These are phyloP conservation scores for Pichia occidentalis DNA, from an alignment of 805 yeast species.

Conservation along the genomic window DNA sequence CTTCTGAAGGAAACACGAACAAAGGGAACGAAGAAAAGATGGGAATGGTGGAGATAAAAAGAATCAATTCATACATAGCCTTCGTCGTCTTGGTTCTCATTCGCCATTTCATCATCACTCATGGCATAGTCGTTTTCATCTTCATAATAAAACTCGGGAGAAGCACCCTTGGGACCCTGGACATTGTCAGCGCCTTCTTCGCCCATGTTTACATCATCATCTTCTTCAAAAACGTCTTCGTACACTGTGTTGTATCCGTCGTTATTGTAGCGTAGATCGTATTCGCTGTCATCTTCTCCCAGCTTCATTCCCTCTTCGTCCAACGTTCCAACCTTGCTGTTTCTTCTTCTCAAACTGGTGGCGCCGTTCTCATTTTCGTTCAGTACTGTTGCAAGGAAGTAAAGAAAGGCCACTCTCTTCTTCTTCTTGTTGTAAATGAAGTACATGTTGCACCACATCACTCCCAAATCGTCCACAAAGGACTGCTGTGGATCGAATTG, in stretches of 20 bases:
- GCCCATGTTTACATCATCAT: conserved; percentile 30
- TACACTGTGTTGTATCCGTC: conserved; percentile 21
- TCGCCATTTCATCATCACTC: conserved; percentile 28
- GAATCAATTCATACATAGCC: conserved; percentile 11
- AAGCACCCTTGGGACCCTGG: neutral
- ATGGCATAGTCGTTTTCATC: conserved; percentile 34
- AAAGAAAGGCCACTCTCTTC: conserved; percentile 85
- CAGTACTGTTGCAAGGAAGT: conserved; percentile 48
- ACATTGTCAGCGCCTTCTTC: conserved; percentile 33
- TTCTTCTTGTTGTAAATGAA: conserved; percentile 86
- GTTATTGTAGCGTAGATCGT: conserved; percentile 29
- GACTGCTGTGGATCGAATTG: conserved; percentile 60
- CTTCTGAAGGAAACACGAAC: neutral
- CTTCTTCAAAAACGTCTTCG: conserved; percentile 35
- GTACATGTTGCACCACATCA: conserved; percentile 77
- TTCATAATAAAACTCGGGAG: conserved; percentile 39
- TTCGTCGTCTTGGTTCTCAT: conserved; percentile 21
- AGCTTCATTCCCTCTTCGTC: conserved; percentile 26
- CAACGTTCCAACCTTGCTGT: conserved; percentile 27
- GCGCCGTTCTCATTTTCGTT: conserved; percentile 9
- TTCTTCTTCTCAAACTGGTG: conserved; percentile 23
- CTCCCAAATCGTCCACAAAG: conserved; percentile 55
- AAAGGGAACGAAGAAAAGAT: neutral
- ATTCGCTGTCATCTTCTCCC: conserved; percentile 31
- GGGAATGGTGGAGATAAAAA: neutral